Percentiles rank a stretch among this genome's conserved stretches.
Conservation (phyloP, 1,284 basidiomycete genomes). For the Puccinia hordei region DNA sequence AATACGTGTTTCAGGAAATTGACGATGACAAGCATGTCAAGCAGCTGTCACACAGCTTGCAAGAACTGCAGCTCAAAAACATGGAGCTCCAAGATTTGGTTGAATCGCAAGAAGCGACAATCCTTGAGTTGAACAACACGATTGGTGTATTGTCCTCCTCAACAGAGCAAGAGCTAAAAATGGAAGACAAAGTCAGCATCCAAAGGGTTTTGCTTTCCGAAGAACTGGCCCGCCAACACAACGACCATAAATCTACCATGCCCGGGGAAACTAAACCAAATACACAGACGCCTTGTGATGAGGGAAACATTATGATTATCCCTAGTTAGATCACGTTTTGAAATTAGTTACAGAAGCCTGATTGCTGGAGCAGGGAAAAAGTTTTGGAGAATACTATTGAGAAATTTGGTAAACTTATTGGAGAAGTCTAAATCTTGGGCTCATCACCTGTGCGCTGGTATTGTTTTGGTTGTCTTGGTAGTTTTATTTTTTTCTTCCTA, state of each 20-base stretch:
- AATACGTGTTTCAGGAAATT: background rate
- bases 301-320: background rate
- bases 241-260: background rate
- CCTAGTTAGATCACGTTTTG: background rate
- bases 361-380: background rate
- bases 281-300: background rate
- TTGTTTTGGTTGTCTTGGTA: background rate
- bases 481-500: background rate
- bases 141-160: background rate
- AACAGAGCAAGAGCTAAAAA: background rate
- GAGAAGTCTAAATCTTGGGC: background rate
- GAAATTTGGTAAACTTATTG: background rate
- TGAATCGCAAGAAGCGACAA: background rate
- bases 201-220: background rate
- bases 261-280: background rate
- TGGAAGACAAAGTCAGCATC: background rate
- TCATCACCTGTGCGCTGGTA: background rate
- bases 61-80: no score
- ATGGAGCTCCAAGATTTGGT: background rate
- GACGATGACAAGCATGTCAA: no score
- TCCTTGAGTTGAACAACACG: background rate
- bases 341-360: background rate
- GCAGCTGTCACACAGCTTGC: no score
- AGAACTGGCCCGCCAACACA: background rate
- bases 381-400: background rate